Evolutionary conservation across 2,329 filamentous ascomycete genomes (phyloP), one percentile per base, ranked within the genome.

Genomic region (Fusarium sp.): DNA sequence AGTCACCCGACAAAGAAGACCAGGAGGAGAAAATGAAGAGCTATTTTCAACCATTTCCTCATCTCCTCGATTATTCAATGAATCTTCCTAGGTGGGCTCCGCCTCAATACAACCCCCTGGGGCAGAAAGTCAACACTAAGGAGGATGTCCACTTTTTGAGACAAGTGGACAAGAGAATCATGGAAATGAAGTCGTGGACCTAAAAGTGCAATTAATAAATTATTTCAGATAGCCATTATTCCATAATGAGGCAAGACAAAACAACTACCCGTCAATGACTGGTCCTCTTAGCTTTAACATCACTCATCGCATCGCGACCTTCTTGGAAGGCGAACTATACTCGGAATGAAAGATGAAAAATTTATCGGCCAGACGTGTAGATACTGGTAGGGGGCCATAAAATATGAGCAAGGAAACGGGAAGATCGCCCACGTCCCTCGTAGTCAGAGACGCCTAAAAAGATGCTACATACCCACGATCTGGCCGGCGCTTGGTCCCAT

Each of bases 231-330:
- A 16, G 3, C 43, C 23, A 48, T 2, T 48, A 18, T 27, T 48
- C 14, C 43, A 9, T 9, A 25, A 23, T 16, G 23, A 18, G 7
- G 14, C 23, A 48, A 5, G 7, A 25, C 8, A 10, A 23, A 25
- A 8, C 8, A 2, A 0, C 45, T 3, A n/a, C 23, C 5, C 3
- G 7, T 50, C 16, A 7, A 13, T 0, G 16, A 52, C 16, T 0
- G 6, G 23, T 48, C 23, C 14, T 25, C 8, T 30, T 6, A 1
- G 2, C 25, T 30, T n/a, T 13, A 6, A 18, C 25, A 27, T 7
- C 9, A n/a, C 16, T 13, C 5, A 30, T 18, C 16, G 1, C 9
- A 30, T 10, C 3, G 13, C 16, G 3, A 18, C 16, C 25, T n/a
- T n/a, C 16, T 50, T 9, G 9, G 4, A 5, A 16, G 25, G 23